phyloP scores from a whole-genome alignment of 108 stramenopile species.

The Bacterosira constricta region DNA sequence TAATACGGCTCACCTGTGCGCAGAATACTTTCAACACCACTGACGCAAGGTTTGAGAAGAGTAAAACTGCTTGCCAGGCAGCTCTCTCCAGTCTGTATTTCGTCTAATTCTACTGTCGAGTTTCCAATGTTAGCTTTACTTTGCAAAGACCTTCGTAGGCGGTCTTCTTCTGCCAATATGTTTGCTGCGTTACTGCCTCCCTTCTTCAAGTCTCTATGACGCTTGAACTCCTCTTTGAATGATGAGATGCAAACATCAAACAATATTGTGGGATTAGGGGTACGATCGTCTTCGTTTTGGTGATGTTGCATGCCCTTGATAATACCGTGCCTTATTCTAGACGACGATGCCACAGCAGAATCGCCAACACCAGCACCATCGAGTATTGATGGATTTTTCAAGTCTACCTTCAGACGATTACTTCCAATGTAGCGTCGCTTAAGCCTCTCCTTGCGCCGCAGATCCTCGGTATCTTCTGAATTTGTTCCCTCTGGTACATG shows the following conservation, averaged over 20 bases:
- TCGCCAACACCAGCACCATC: conserved; percentile 25
- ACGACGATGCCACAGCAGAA: conserved; percentile 26
- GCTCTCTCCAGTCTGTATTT: conserved; percentile 68
- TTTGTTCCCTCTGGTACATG: conserved; percentile 32
- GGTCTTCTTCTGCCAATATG: conserved; percentile 62
- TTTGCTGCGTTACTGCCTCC: conserved; percentile 65
- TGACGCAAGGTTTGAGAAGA: conserved; percentile 64
- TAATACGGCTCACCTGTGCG: too few relatives aligned
- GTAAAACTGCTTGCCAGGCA: conserved; percentile 72
- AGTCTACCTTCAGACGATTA: conserved; percentile 17
- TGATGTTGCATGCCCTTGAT: conserved; percentile 36
- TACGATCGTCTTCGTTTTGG: conserved; percentile 32
- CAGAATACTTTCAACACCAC: conserved; percentile 65
- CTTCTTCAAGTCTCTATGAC: conserved; percentile 43
- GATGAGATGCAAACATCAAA: conserved; percentile 12
- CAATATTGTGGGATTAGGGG: background rate
- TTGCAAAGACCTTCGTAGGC: conserved; percentile 29
- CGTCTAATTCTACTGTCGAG: background rate
- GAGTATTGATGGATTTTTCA: background rate
- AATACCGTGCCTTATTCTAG: conserved; percentile 42
- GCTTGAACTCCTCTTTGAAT: conserved; percentile 43
- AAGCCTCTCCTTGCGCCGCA: conserved; percentile 46
- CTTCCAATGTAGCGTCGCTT: conserved; percentile 51
- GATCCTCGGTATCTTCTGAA: conserved; percentile 51
- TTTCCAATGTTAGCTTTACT: conserved; percentile 2